Base-by-base conservation (phyloP, 148 eudicot species). In the Fagopyrum tataricum region DNA sequence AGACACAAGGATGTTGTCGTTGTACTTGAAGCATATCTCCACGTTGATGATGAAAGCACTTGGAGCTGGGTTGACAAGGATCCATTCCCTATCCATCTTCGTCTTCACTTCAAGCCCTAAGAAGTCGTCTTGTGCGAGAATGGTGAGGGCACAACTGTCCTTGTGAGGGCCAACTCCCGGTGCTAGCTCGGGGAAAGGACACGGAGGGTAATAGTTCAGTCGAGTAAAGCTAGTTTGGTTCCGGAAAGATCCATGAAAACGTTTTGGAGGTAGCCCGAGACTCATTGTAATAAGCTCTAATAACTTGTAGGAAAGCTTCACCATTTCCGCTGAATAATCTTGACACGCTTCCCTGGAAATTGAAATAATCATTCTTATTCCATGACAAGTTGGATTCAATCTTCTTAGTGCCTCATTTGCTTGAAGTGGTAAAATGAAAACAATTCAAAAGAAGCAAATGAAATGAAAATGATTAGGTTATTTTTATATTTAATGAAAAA, bases 51-150 rank as follows among this genome's bases (percentile, higher is more conserved):
- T 87, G 21, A 78, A 86, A 52, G 95, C 91, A 75, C 81, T 72
- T 0, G 90, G 83, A 37, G 77, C 77, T 5, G 98, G 95, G 17
- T 82, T 86, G 8, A 93, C 92, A 9, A 62, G 73, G 55, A 91
- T 74, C 98, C 98, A 93, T 73, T 86, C 80, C 17, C 89, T 92
- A 78, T 93, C 94, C 0, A 74, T 2, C 77, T 87, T 91, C 6
- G 87, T 82, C 79, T 79, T 85, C 49, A 93, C 92, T 80, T 93
- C 83, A 0, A 93, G 83, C 24, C 98, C 98, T n/a, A 92, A 96
- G 31, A 93, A 87, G 11, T 85, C 86, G 17, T 93, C 98, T 76
- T 93, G 98, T 20, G 87, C 86, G 15, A 93, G 86, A 7, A 93
- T 75, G 14, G 98, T 93, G 21, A 93, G 61, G 68, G 89, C 92